Evolutionary conservation across 495 filamentous ascomycete genomes (phyloP).

Genomic region (Glarea lozoyensis): DNA sequence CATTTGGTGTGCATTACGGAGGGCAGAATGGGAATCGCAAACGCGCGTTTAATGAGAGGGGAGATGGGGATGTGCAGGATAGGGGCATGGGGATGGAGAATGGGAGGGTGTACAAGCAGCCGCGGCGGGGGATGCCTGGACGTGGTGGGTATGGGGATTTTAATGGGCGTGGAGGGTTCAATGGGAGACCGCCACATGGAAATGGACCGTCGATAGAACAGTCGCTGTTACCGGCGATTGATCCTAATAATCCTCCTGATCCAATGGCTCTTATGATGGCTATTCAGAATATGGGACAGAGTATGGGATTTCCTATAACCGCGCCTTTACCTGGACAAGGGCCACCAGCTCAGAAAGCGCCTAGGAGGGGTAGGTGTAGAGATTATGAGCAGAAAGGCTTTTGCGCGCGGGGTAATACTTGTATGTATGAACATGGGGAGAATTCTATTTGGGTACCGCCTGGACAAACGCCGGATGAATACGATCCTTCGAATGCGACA

Average conservation of each 20-base stretch:
- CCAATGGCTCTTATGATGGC: slow-evolving; percentile 63
- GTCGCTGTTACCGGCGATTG: slow-evolving; percentile 21
- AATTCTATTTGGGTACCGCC: slow-evolving; percentile 45
- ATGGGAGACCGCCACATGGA: slow-evolving; percentile 7
- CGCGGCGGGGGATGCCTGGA: slow-evolving; percentile 49
- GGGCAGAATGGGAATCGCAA: slow-evolving; percentile 36
- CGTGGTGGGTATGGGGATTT: slow-evolving; percentile 32
- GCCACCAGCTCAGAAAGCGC: slow-evolving; percentile 8
- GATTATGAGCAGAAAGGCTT: slow-evolving; percentile 88
- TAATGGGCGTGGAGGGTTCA: slow-evolving; percentile 16
- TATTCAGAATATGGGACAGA: slow-evolving; percentile 62
- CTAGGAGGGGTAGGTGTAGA: slow-evolving; percentile 54
- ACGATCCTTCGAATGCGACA: slow-evolving; percentile 69
- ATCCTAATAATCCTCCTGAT: slow-evolving; percentile 47
- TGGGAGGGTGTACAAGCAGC: slow-evolving; percentile 60
- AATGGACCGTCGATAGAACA: slow-evolving; percentile 2
- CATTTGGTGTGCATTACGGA: slow-evolving; percentile 17
- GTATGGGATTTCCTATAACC: slow-evolving; percentile 54
- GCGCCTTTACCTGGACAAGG: slow-evolving; percentile 42
- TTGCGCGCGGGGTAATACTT: slow-evolving; percentile 68
- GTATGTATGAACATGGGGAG: slow-evolving; percentile 74
- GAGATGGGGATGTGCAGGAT: slow-evolving; percentile 39
- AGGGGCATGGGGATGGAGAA: slow-evolving; percentile 20
- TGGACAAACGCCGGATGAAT: slow-evolving; percentile 52
- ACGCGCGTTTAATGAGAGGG: slow-evolving; percentile 50